Conservation (phyloP, 495 filamentous ascomycete genomes). For the Baudoinia panamericana region DNA sequence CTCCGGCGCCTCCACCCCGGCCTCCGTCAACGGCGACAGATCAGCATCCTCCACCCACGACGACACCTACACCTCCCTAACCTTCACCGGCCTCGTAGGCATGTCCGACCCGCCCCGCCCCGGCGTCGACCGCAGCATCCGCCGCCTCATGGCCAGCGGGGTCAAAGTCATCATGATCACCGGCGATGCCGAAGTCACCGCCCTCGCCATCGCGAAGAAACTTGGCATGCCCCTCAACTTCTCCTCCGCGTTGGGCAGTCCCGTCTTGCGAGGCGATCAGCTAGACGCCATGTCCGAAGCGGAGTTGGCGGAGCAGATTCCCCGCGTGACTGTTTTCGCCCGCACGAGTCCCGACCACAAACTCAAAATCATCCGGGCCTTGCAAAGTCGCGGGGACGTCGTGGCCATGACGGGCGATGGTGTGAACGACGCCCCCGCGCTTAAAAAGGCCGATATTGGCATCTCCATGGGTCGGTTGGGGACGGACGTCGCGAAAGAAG, state of each 20-base stretch:
- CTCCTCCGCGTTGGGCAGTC: constrained; percentile 28
- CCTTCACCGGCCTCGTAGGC: constrained; percentile 82
- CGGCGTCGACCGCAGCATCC: constrained; percentile 78
- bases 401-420: constrained; percentile 99
- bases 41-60: constrained; percentile 29
- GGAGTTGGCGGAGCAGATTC: constrained; percentile 70
- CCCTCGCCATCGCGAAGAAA: constrained; percentile 81
- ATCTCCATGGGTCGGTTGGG: constrained; percentile 93
- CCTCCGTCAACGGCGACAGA: constrained; percentile 3
- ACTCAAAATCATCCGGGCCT: constrained; percentile 83
- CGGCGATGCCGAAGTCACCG: constrained; percentile 87
- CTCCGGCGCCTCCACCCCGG: constrained; percentile 34
- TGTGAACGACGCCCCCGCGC: constrained; percentile 90
- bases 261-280: constrained; percentile 78
- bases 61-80: constrained; percentile 72
- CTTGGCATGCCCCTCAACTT: constrained; percentile 69
- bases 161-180: constrained; percentile 99
- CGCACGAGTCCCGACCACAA: constrained; percentile 96
- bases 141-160: constrained; percentile 79
- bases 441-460: constrained; percentile 96
- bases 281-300: constrained; percentile 78
- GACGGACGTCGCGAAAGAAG: constrained; percentile 96
- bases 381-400: constrained; percentile 87
- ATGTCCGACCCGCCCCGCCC: constrained; percentile 94
- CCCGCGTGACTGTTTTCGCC: constrained; percentile 83